Percentiles rank a stretch among this genome's conserved stretches.
phyloP scores from a whole-genome alignment of 371 early-diverging fungal genomes.

The Cokeromyces recurvatus region DNA sequence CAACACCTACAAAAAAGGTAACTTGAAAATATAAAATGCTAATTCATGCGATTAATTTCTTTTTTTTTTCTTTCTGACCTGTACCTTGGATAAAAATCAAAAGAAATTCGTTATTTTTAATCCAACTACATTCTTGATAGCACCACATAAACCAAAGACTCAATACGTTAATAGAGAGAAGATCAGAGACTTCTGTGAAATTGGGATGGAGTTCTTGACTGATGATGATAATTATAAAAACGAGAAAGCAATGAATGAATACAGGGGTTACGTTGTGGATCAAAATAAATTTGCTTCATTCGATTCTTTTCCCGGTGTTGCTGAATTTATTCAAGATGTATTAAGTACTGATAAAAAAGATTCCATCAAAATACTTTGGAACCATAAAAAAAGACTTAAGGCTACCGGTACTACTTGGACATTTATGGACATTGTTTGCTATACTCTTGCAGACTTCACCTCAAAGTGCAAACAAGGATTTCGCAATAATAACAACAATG shows the following conservation, averaged over 20 bases:
- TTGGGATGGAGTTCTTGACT: slow-evolving; percentile 6
- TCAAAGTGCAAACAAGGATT: slow-evolving; percentile 12
- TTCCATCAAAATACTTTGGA: slow-evolving; percentile 4
- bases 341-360: slow-evolving; percentile 5
- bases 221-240: neutral
- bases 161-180: slow-evolving; percentile 5
- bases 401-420: slow-evolving; percentile 10
- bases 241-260: slow-evolving; percentile 5
- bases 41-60: slow-evolving; percentile 5
- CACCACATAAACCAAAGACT: slow-evolving; percentile 9
- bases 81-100: neutral
- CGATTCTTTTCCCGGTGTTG: slow-evolving; percentile 3
- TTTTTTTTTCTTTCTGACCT: slow-evolving; percentile 3
- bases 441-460: slow-evolving; percentile 9
- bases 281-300: slow-evolving; percentile 2
- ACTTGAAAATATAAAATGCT: slow-evolving; percentile 9
- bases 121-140: slow-evolving; percentile 6
- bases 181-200: slow-evolving; percentile 8
- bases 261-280: neutral
- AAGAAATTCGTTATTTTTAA: slow-evolving; percentile 1
- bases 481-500: slow-evolving; percentile 3
- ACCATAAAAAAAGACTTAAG: slow-evolving; percentile 2
- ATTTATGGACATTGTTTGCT: slow-evolving; percentile 7
- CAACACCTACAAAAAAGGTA: slow-evolving; percentile 8
- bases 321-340: slow-evolving; percentile 1